These are phyloP conservation scores for Trapa incisa DNA, from an alignment of 345 rosid genomes.

Conservation along the genomic window DNA sequence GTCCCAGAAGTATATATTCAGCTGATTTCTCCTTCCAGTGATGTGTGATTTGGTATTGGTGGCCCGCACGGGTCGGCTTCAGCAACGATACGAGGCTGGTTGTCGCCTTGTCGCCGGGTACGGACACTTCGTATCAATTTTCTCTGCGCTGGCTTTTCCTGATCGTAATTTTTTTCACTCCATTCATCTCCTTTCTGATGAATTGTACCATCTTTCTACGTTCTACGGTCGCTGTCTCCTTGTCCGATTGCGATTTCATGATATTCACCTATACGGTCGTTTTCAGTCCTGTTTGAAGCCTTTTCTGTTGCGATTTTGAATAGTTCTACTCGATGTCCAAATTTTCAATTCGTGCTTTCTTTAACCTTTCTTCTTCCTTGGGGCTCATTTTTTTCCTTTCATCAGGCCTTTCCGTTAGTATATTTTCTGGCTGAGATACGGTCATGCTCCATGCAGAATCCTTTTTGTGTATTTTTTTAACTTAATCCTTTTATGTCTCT, in stretches of 20 bases:
- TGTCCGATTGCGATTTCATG: not conserved
- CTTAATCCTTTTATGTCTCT: no score
- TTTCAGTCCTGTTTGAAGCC: not conserved
- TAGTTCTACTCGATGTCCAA: not conserved
- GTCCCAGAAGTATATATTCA: not conserved
- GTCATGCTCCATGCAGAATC: not conserved
- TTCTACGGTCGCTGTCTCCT: not conserved
- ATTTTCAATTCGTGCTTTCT: not conserved
- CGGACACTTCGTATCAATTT: not conserved
- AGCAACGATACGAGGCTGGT: constrained; percentile 78
- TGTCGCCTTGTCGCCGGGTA: constrained; percentile 69
- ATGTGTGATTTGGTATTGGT: constrained; percentile 93
- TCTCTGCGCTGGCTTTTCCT: not conserved
- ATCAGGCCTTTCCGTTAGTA: not conserved
- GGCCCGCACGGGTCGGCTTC: constrained; percentile 96
- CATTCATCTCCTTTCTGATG: not conserved
- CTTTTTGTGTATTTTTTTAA: not conserved
- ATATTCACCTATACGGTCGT: not conserved
- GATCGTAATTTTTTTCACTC: not conserved
- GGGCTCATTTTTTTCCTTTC: not conserved
- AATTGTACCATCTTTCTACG: not conserved
- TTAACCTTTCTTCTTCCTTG: not conserved
- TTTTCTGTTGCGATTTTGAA: not conserved
- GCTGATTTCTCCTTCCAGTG: not conserved
- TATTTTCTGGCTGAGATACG: not conserved